These are phyloP conservation scores for Clohesyomyces aquaticus DNA, from an alignment of 495 filamentous ascomycete species.

Conservation along the genomic window DNA sequence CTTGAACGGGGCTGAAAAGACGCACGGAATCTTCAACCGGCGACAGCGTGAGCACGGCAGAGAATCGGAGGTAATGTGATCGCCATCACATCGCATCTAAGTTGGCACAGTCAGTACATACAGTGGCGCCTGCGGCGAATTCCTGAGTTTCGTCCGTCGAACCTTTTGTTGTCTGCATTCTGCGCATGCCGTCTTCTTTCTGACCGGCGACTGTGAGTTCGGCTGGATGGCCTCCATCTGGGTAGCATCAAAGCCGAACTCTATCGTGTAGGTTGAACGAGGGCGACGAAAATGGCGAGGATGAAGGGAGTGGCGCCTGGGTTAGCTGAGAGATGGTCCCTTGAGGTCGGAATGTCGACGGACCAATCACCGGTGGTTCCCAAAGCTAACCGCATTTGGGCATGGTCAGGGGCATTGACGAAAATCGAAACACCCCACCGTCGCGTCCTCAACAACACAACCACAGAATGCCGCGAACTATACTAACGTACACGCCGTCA, in stretches of 20 bases:
- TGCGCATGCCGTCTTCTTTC: slow-evolving; percentile 20
- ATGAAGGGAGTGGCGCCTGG: no score
- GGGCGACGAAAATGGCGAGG: no score
- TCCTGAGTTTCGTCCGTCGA: not conserved
- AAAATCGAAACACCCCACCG: no score
- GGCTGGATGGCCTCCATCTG: not conserved
- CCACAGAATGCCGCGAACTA: no score
- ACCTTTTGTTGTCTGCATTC: slow-evolving; percentile 23
- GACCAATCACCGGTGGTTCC: no score
- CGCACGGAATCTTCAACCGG: slow-evolving; percentile 13
- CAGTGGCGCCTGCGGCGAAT: not conserved
- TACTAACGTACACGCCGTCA: no score
- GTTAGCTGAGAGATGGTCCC: no score
- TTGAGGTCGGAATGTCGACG: no score
- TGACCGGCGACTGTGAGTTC: not conserved
- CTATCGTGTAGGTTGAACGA: no score
- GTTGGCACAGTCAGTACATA: not conserved
- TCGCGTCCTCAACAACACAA: no score
- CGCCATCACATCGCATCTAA: slow-evolving; percentile 14
- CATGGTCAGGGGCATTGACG: no score
- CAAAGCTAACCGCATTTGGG: no score
- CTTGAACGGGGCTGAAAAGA: slow-evolving; percentile 16
- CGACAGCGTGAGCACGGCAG: slow-evolving; percentile 9
- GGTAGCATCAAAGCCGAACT: not conserved
- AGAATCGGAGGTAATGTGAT: slow-evolving; percentile 1